A percentile compares a stretch with the other conserved stretches of the same genome.
These are phyloP conservation scores for Aegilops sharonensis DNA, from an alignment of 176 grass and related monocot species.

Conservation along the genomic window DNA sequence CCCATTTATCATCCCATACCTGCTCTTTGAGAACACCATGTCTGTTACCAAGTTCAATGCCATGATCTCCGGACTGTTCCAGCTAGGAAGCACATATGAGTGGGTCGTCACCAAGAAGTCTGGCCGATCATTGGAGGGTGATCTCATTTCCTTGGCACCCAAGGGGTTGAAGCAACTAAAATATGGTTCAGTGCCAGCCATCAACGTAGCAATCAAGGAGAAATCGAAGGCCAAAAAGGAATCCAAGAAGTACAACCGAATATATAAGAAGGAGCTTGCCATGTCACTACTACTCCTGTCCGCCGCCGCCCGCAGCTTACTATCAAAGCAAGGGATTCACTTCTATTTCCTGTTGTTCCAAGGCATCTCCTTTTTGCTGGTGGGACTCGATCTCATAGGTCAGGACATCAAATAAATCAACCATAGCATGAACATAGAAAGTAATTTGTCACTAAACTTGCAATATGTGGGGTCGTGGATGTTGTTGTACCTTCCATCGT, in stretches of 20 bases:
- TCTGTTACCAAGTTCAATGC: slow-evolving; percentile 96
- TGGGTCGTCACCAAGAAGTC: slow-evolving; percentile 98
- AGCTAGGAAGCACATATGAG: slow-evolving; percentile 70
- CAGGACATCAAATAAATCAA: slow-evolving; percentile 67
- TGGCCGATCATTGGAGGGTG: slow-evolving; percentile 50
- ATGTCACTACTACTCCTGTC: slow-evolving; percentile 77
- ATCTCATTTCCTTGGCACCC: slow-evolving; percentile 32
- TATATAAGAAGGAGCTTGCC: slow-evolving; percentile 83
- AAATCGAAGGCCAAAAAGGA: slow-evolving; percentile 11
- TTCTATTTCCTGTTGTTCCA: slow-evolving; percentile 98
- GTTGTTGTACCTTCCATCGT: neutral
- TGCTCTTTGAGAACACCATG: slow-evolving; percentile 98
- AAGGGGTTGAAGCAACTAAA: slow-evolving; percentile 33
- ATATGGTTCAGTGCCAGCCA: slow-evolving; percentile 4
- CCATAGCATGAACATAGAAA: neutral
- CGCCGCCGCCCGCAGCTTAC: slow-evolving; percentile 62
- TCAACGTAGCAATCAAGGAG: slow-evolving; percentile 27
- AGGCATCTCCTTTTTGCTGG: slow-evolving; percentile 76
- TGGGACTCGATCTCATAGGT: slow-evolving; percentile 87
- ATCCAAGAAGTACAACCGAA: slow-evolving; percentile 65
- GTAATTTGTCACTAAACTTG: neutral
- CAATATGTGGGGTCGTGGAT: neutral
- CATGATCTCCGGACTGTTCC: slow-evolving; percentile 88
- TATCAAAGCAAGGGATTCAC: slow-evolving; percentile 87
- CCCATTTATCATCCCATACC: slow-evolving; percentile 82